Base-by-base conservation (phyloP, 2,329 filamentous ascomycete genomes). In the Paraphoma sp. region DNA sequence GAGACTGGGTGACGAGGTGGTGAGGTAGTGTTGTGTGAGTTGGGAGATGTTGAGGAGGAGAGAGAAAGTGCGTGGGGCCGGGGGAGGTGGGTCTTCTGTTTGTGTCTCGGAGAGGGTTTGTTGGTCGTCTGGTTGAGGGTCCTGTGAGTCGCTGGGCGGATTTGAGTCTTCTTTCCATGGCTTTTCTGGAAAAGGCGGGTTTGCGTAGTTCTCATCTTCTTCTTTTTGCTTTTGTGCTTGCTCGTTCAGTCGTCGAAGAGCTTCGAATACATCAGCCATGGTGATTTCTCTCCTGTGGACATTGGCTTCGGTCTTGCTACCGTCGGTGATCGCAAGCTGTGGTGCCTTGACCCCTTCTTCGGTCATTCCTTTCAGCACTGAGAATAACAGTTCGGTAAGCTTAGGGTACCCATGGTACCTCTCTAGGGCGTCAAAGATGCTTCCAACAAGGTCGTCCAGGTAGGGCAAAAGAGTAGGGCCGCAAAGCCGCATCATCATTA, bases 401-500 rank as follows among this genome's bases (percentile, higher is more conserved):
- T 84, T 79, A 0, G 92, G 88, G 73, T 99, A 98, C 1, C 95
- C 95, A 68, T 99, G 95, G 68, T 95, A 99, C 68, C 92, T 91
- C 64, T 97, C 93, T n/a, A 99, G 80, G 0, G 93, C 92, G 0
- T 91, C 90, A 74, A 99, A 98, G 40, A 99, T 92, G 0, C 92
- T 94, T 4, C 89, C 90, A 3, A 98, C 88, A 0, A 97, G 86
- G 71, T 99, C 95, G 70, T 98, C 94, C 1, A 99, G 81, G 70
- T 93, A 97, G 0, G 93, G 93, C 10, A 99, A 83, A 18, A 99
- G 76, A 7, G 83, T 84, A 1, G 93, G 88, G 0, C 95, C 95
- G 16, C 93, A 92, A 12, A 99, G 84, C 28, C 86, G 88, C 57
- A 98, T 88, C 91, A 98, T 96, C 93, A 99, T 97, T 6, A 90